phyloP scores from a whole-genome alignment of 257 asterid species.

The Rubia yunnanensis region DNA sequence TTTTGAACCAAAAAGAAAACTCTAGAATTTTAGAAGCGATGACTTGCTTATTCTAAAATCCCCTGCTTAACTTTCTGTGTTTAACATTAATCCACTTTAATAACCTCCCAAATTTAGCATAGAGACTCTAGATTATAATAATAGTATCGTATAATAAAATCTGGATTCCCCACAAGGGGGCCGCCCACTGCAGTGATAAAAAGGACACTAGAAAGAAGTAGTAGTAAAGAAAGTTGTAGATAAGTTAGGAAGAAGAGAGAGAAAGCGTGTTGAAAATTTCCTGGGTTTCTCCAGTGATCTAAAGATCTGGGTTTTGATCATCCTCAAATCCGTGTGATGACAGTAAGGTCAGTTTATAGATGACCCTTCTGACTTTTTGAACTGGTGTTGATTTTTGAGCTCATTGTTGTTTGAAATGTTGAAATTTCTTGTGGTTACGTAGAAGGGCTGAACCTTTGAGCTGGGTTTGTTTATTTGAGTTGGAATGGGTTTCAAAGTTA shows the following conservation, averaged over 20 bases:
- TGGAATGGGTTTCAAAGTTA: not conserved
- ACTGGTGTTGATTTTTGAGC: not conserved
- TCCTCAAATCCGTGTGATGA: constrained; percentile 6
- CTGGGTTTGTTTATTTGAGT: constrained; percentile 2
- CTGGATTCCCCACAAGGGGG: constrained; percentile 7
- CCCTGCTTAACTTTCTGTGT: not conserved
- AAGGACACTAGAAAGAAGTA: constrained; percentile 5
- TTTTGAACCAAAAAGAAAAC: not conserved
- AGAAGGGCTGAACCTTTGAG: not conserved
- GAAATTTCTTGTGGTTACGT: not conserved
- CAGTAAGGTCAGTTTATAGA: constrained; percentile 11
- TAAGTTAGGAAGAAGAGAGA: constrained; percentile 7
- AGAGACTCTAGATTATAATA: not conserved
- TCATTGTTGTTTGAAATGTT: not conserved
- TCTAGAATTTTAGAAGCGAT: not conserved
- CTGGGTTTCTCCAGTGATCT: constrained; percentile 10
- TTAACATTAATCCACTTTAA: not conserved
- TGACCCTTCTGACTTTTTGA: not conserved
- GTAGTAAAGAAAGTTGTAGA: constrained; percentile 6
- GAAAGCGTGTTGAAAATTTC: constrained; percentile 13
- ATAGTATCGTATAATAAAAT: not conserved
- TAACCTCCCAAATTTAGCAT: not conserved
- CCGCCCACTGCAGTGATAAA: constrained; percentile 5
- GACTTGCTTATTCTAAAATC: not conserved
- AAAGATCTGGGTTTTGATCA: constrained; percentile 14